phyloP scores from a whole-genome alignment of 1,284 basidiomycete species.

The Amylostereum chailletii region DNA sequence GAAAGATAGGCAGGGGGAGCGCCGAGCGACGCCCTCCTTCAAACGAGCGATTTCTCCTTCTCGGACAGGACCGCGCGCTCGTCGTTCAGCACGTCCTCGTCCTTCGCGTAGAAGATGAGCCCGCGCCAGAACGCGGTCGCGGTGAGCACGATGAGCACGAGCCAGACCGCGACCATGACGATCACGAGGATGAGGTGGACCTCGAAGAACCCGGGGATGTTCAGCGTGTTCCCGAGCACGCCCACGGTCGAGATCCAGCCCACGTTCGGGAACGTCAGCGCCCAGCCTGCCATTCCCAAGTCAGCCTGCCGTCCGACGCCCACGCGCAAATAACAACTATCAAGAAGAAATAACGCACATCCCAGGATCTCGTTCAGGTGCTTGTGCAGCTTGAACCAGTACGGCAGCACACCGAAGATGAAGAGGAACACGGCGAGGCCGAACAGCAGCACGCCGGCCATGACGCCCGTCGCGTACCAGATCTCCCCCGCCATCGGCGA shows the following conservation, averaged over 20 bases:
- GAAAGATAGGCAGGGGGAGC: too few relatives aligned
- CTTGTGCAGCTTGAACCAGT: slow-evolving; percentile 43
- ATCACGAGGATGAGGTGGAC: slow-evolving; percentile 32
- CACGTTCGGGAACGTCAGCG: slow-evolving; percentile 41
- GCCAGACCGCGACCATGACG: slow-evolving; percentile 31
- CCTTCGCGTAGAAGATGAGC: slow-evolving; percentile 34
- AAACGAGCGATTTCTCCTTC: too few relatives aligned
- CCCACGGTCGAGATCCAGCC: slow-evolving; percentile 38
- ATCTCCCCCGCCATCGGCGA: slow-evolving; percentile 34
- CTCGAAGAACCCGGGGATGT: slow-evolving; percentile 28
- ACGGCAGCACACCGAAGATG: slow-evolving; percentile 34
- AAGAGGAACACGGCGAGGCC: slow-evolving; percentile 42
- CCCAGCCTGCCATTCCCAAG: slow-evolving; percentile 26
- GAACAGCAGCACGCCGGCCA: slow-evolving; percentile 31
- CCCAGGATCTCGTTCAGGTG: slow-evolving; percentile 39
- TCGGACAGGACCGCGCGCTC: neutral
- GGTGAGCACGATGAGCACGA: slow-evolving; percentile 31
- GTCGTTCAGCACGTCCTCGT: slow-evolving; percentile 35
- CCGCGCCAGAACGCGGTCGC: slow-evolving; percentile 33
- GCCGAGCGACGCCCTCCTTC: too few relatives aligned
- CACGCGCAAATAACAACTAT: neutral
- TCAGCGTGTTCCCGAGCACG: slow-evolving; percentile 31
- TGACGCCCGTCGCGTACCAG: slow-evolving; percentile 35
- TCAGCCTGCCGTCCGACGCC: neutral
- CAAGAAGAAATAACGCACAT: slow-evolving; percentile 22